Evolutionary conservation across 192 early-diverging fungal genomes (phyloP).

Genomic region (Coemansia reversa): DNA sequence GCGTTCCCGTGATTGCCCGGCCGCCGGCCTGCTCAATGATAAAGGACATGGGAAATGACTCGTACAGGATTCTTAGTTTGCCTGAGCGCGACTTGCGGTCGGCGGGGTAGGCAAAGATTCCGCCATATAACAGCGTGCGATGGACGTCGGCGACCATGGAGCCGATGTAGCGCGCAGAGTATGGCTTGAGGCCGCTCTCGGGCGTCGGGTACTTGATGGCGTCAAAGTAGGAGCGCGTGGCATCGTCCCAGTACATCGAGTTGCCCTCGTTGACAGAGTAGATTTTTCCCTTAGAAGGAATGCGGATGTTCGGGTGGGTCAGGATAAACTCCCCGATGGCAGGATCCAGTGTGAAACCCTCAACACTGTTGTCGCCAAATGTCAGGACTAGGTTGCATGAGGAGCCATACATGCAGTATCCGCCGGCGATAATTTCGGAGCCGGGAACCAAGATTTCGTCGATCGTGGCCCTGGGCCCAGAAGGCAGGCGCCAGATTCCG

Average conservation of each 20-base stretch:
- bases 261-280: conserved; percentile 99
- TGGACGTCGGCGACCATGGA: conserved; percentile 99
- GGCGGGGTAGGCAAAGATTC: conserved; percentile 87
- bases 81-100: conserved; percentile 76
- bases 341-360: conserved; percentile 96
- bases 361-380: conserved; percentile 74
- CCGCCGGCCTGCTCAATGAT: conserved; percentile 96
- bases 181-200: conserved; percentile 73
- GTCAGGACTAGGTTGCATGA: conserved; percentile 80
- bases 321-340: conserved; percentile 97
- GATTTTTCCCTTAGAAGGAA: conserved; percentile 85
- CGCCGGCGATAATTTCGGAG: conserved; percentile 86
- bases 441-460: conserved; percentile 88
- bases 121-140: conserved; percentile 88
- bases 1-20: conserved; percentile 78
- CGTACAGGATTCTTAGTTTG: conserved; percentile 95
- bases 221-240: conserved; percentile 86
- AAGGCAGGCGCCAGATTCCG: conserved; percentile 86
- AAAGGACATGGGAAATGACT: conserved; percentile 98
- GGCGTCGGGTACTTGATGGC: conserved; percentile 79
- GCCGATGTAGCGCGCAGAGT: conserved; percentile 94
- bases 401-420: conserved; percentile 98
- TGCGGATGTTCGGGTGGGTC: conserved; percentile 85
- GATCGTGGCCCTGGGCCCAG: conserved; percentile 53
- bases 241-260: conserved; percentile 83